Base-by-base conservation (phyloP, 345 rosid species). In the Hevea brasiliensis region DNA sequence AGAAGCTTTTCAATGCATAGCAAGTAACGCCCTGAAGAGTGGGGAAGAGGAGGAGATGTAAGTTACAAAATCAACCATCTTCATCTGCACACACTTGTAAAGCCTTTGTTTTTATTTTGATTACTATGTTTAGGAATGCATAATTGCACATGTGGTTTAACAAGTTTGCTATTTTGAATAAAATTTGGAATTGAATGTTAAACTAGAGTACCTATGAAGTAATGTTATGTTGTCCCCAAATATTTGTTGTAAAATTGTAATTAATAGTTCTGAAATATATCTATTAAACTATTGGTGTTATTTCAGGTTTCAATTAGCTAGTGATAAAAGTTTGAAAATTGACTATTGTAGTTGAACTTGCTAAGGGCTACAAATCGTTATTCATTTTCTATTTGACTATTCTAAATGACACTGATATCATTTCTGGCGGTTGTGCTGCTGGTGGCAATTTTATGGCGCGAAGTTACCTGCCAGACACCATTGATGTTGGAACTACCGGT, bases 41-140 rank as follows among this genome's bases (percentile, higher is more conserved):
- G 98, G 90, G 26, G 96, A 91, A 74, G 99, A 93, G 80, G 98
- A 93, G 81, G 98, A 96, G 74, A 82, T 93, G 99, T 96, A 80
- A 91, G 97, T 86, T 69, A 17, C 40, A 65, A 77, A 61, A 60
- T 40, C 55, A 58, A 45, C 27, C 61, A 53, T 41, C 15, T 27
- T 8, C 21, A 40, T 58, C 15, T 40, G 7, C 26, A 6, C 29
- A 7, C 40, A 27, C 42, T 29, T 21, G 5, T 23, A 20, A 4
- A 3, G 4, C 15, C 42, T 15, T 74, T 11, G 6, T 54, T 61
- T 60, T 17, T n/a, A 10, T 50, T 9, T 1, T 45, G 40, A 58
- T 58, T 72, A 45, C 24, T 29, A 26, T 24, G 20, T 41, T 24
- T 1, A 11, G 27, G 44, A 50, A 8, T 60, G 20, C 68, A 53